Evolutionary conservation across 768 basidiomycete genomes (phyloP).

Genomic region (Amanita thiersii): DNA sequence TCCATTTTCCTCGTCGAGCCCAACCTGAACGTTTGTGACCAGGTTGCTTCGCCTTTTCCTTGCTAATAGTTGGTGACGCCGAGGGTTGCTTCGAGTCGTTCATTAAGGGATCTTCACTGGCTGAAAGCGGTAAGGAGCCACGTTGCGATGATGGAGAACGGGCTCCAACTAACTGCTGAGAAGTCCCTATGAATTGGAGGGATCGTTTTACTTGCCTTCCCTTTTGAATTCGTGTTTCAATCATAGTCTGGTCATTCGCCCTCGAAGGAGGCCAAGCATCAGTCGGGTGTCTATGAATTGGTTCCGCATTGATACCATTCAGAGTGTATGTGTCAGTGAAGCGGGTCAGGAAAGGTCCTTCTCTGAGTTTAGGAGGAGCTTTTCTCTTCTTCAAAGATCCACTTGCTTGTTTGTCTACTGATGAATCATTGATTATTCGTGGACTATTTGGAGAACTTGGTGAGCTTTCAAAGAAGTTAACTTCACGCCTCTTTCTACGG

Average conservation of each 20-base stretch:
- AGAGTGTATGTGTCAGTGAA: slow-evolving; percentile 13
- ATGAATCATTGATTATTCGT: too few species aligned
- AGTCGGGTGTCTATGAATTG: slow-evolving; percentile 11
- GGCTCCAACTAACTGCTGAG: too few species aligned
- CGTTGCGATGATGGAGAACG: too few species aligned
- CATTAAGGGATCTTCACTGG: too few species aligned
- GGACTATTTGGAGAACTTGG: background rate
- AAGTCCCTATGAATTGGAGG: too few species aligned
- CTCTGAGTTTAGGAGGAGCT: slow-evolving; percentile 13
- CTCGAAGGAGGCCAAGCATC: slow-evolving; percentile 20
- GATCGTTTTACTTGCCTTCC: background rate
- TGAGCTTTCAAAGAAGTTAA: slow-evolving; percentile 7
- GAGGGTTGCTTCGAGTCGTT: too few species aligned
- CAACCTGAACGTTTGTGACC: too few species aligned
- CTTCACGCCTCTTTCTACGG: background rate
- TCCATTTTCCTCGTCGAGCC: too few species aligned
- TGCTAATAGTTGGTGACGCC: too few species aligned
- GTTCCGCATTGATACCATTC: slow-evolving; percentile 6
- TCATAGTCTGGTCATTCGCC: slow-evolving; percentile 7
- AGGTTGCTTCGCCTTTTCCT: too few species aligned
- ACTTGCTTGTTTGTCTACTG: background rate
- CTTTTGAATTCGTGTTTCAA: background rate
- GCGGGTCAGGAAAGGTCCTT: slow-evolving; percentile 22
- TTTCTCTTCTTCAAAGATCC: slow-evolving; percentile 10
- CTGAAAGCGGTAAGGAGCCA: too few species aligned